Evolutionary conservation across 768 basidiomycete species (phyloP).

Genomic region (Pluteus cervinus): DNA sequence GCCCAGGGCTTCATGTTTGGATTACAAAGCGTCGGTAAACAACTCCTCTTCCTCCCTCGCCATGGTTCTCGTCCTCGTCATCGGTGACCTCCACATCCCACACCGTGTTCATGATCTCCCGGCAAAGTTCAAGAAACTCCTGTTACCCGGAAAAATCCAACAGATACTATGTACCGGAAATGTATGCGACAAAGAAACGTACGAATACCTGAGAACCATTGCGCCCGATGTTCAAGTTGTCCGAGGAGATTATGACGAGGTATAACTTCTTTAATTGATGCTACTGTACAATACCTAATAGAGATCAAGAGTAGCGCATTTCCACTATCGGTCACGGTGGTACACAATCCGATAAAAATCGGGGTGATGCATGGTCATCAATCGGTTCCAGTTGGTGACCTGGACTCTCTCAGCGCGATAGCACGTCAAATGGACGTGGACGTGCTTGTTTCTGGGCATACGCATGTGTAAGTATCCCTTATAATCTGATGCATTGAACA

Average conservation of each 20-base stretch:
- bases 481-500: not conserved
- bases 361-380: conserved; percentile 95
- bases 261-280: conserved; percentile 17
- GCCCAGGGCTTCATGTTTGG: too few relatives aligned
- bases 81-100: conserved; percentile 97
- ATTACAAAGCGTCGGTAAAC: not conserved
- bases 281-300: not conserved
- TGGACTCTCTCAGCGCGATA: conserved; percentile 82
- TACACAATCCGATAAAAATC: conserved; percentile 82
- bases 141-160: conserved; percentile 94
- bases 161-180: conserved; percentile 98
- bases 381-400: conserved; percentile 84
- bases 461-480: conserved; percentile 67
- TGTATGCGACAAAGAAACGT: conserved; percentile 95
- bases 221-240: conserved; percentile 90
- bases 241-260: conserved; percentile 94
- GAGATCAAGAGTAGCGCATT: conserved; percentile 52
- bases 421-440: conserved; percentile 98
- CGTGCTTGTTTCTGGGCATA: conserved; percentile 89
- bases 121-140: conserved; percentile 92
- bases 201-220: conserved; percentile 93
- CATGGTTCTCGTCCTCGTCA: conserved; percentile 93
- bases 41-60: conserved; percentile 7
- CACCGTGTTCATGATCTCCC: conserved; percentile 87
- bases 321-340: conserved; percentile 74